Conservation (phyloP, 139 green algal genomes). For the Choricystis sp. region DNA sequence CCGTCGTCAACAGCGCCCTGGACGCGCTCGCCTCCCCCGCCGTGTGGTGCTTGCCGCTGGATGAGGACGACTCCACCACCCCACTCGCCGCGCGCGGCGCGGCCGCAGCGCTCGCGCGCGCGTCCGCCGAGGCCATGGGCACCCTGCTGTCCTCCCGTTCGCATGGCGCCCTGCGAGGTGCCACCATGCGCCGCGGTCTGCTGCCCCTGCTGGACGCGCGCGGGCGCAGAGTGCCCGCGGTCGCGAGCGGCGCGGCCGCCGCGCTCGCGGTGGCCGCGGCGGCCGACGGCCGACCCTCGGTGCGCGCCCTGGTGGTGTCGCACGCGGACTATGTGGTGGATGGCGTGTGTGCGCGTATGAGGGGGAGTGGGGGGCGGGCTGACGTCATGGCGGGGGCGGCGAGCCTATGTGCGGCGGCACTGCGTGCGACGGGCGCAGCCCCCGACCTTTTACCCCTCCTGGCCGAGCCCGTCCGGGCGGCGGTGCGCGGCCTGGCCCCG, state of each 20-base stretch:
- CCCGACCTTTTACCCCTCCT: constrained; percentile 44
- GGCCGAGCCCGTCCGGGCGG: constrained; percentile 35
- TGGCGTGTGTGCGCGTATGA: constrained; percentile 33
- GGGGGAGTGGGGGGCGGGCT: too few species aligned
- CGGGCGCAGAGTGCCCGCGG: constrained; percentile 21
- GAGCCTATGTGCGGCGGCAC: constrained; percentile 39
- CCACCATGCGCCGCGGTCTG: constrained; percentile 28
- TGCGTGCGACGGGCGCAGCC: constrained; percentile 23
- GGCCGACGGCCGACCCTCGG: constrained; percentile 2
- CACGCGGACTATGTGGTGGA: constrained; percentile 57
- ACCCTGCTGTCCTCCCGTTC: background rate
- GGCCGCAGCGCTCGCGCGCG: background rate
- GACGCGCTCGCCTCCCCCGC: background rate
- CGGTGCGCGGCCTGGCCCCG: constrained; percentile 27
- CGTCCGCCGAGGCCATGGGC: background rate
- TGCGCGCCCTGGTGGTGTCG: constrained; percentile 15
- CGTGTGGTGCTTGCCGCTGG: background rate
- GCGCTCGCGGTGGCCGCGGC: constrained; percentile 23
- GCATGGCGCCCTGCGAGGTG: constrained; percentile 5
- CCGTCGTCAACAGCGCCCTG: background rate
- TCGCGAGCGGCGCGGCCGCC: constrained; percentile 20
- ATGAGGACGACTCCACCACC: background rate
- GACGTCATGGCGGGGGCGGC: constrained; percentile 12
- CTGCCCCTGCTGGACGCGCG: constrained; percentile 43
- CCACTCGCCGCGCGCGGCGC: too few species aligned